These are phyloP conservation scores for Byssoonygena ceratinophila DNA, from an alignment of 2,329 filamentous ascomycete species.

Conservation along the genomic window DNA sequence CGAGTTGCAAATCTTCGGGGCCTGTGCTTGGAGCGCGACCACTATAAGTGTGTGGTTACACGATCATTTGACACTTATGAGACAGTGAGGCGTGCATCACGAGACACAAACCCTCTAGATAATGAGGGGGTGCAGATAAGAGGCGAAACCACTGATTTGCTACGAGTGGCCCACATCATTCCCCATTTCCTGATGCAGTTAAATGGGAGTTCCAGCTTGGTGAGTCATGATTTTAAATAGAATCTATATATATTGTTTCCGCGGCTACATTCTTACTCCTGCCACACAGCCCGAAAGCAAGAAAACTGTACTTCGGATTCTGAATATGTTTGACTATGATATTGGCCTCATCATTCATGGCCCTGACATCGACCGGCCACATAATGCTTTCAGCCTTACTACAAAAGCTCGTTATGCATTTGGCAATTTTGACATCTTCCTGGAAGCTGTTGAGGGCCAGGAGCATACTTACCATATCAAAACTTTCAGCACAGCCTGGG, in stretches of 20 bases:
- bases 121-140: constrained; percentile 16
- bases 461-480: constrained; percentile 21
- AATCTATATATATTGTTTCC: background rate
- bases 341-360: constrained; percentile 31
- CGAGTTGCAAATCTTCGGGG: constrained; percentile 4
- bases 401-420: background rate
- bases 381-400: constrained; percentile 9
- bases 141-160: constrained; percentile 8
- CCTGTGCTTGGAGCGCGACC: constrained; percentile 16
- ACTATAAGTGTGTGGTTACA: constrained; percentile 17
- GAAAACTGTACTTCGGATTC: constrained; percentile 28
- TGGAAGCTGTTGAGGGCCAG: constrained; percentile 20
- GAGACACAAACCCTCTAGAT: constrained; percentile 14
- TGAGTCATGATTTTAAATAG: background rate
- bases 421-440: constrained; percentile 22
- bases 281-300: constrained; percentile 20
- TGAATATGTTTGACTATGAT: constrained; percentile 36
- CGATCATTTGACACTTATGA: constrained; percentile 16
- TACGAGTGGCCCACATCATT: constrained; percentile 19
- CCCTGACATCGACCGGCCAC: constrained; percentile 24
- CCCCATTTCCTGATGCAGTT: constrained; percentile 18
- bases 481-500: constrained; percentile 15
- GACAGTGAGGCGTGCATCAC: constrained; percentile 13
- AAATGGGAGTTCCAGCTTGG: background rate
- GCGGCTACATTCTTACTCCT: background rate